phyloP scores from a whole-genome alignment of 2,329 filamentous ascomycete genomes.

The Epichloe coenophiala region DNA sequence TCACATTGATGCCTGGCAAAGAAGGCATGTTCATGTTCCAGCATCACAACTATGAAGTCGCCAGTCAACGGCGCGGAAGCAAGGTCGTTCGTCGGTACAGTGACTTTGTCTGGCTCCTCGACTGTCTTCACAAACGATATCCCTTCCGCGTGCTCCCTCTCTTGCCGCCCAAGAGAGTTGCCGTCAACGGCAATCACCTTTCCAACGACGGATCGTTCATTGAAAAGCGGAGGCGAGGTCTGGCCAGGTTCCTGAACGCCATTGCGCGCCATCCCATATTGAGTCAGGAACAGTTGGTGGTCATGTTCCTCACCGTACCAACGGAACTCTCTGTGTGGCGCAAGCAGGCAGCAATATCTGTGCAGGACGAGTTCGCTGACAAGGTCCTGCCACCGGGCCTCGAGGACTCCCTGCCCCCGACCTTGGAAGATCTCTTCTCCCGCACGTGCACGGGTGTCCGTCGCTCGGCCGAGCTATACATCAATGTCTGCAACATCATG shows the following conservation, averaged over 20 bases:
- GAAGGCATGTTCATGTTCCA: slow-evolving; percentile 98
- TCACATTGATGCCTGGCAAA: slow-evolving; percentile 81
- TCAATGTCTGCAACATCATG: slow-evolving; percentile 78
- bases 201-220: slow-evolving; percentile 88
- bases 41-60: slow-evolving; percentile 95
- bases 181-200: slow-evolving; percentile 91
- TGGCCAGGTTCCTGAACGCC: slow-evolving; percentile 78
- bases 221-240: slow-evolving; percentile 79
- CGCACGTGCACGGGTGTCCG: slow-evolving; percentile 71
- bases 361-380: slow-evolving; percentile 85
- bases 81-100: slow-evolving; percentile 92
- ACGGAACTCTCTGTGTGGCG: slow-evolving; percentile 96
- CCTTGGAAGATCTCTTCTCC: slow-evolving; percentile 74
- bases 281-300: slow-evolving; percentile 81
- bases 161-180: slow-evolving; percentile 83
- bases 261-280: slow-evolving; percentile 81
- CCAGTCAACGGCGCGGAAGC: slow-evolving; percentile 66
- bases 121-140: slow-evolving; percentile 91
- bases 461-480: slow-evolving; percentile 83
- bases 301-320: slow-evolving; percentile 96
- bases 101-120: slow-evolving; percentile 94
- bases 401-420: slow-evolving; percentile 74
- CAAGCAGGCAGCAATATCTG: slow-evolving; percentile 90
- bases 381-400: slow-evolving; percentile 64
- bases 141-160: slow-evolving; percentile 84